phyloP scores from a whole-genome alignment of 108 stramenopile genomes.

The Skeletonema menzelii region DNA sequence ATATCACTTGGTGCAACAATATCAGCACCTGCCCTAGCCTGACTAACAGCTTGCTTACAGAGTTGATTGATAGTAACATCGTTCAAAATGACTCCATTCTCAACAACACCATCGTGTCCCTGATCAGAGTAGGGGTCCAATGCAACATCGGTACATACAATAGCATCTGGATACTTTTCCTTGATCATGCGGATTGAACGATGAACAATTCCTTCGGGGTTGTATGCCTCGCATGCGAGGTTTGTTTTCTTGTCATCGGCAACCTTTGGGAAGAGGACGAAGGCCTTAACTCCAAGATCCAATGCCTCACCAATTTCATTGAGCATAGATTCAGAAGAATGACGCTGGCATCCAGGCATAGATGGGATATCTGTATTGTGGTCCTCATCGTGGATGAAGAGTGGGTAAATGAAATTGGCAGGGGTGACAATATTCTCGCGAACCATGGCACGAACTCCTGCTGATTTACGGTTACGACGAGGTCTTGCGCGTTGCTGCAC shows the following conservation, averaged over 20 bases:
- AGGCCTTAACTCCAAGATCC: constrained; percentile 87
- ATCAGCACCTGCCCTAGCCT: constrained; percentile 96
- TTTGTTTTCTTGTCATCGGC: constrained; percentile 95
- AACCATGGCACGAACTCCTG: constrained; percentile 92
- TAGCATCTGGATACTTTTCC: constrained; percentile 83
- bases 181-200: constrained; percentile 96
- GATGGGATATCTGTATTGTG: constrained; percentile 80
- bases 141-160: constrained; percentile 96
- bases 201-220: constrained; percentile 94
- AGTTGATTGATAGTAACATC: constrained; percentile 97
- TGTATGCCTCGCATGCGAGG: constrained; percentile 95
- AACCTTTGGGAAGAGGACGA: constrained; percentile 96
- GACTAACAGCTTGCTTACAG: constrained; percentile 95
- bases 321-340: constrained; percentile 87
- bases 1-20: constrained; percentile 97
- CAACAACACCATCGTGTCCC: constrained; percentile 98
- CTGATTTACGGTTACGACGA: constrained; percentile 94
- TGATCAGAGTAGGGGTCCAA: constrained; percentile 98
- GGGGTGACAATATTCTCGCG: constrained; percentile 96
- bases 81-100: constrained; percentile 95
- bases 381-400: constrained; percentile 97
- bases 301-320: constrained; percentile 90
- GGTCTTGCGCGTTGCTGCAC: constrained; percentile 84
- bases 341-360: constrained; percentile 96
- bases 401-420: constrained; percentile 96